These are phyloP conservation scores for Rhododendron mucronatum DNA, from an alignment of 148 eudicot species.

Conservation along the genomic window DNA sequence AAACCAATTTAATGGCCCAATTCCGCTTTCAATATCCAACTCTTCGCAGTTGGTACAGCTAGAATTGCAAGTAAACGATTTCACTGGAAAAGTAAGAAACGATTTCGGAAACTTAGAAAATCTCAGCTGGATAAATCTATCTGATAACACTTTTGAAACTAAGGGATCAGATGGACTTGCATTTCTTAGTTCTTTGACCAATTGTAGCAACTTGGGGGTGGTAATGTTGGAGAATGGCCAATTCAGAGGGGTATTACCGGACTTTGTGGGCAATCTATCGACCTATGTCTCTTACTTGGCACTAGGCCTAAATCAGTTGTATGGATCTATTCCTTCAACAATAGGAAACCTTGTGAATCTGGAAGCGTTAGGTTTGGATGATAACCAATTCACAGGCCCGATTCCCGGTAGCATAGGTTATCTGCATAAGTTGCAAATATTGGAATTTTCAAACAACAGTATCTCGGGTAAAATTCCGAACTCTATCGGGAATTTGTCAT, in stretches of 20 bases:
- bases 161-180: slow-evolving; percentile 6
- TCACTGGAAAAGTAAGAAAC: no score
- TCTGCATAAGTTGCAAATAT: background rate
- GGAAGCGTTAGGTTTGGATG: fast-evolving
- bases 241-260: background rate
- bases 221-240: background rate
- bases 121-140: background rate
- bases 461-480: slow-evolving; percentile 3
- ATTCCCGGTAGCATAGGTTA: background rate
- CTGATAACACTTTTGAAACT: background rate
- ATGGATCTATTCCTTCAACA: slow-evolving; percentile 7
- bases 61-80: fast-evolving
- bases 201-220: background rate
- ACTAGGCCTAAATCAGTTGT: background rate
- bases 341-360: slow-evolving; percentile 1
- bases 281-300: background rate
- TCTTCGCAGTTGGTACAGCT: no score
- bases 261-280: slow-evolving; percentile 9
- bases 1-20: no score
- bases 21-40: no score
- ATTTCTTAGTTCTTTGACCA: background rate
- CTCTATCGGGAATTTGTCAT: slow-evolving; percentile 9
- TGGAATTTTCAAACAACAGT: background rate
- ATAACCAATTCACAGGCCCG: background rate
- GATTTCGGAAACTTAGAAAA: no score